Percentiles rank a stretch among this genome's conserved stretches.
Conservation (phyloP, 805 yeast species). For the Candida tallmaniae region DNA sequence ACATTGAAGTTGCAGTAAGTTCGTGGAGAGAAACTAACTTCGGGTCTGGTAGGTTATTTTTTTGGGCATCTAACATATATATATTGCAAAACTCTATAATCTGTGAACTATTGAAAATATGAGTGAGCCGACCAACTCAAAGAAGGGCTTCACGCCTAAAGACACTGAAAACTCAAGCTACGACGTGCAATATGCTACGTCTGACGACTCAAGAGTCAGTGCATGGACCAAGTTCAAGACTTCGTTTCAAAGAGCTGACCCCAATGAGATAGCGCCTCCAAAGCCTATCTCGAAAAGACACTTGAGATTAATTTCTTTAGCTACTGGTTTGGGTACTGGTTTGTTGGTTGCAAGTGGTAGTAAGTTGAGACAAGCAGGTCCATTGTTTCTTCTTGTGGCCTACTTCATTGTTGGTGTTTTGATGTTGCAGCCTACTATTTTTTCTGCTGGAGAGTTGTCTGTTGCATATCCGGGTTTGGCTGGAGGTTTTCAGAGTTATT, state of each 20-base stretch:
- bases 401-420: slow-evolving; percentile 33
- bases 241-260: slow-evolving; percentile 27
- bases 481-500: slow-evolving; percentile 62
- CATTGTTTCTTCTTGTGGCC: slow-evolving; percentile 28
- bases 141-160: too few relatives aligned
- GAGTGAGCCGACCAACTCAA: too few relatives aligned
- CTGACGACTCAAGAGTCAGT: neutral
- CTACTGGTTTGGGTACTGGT: slow-evolving; percentile 42
- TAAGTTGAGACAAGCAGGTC: slow-evolving; percentile 34
- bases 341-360: slow-evolving; percentile 38
- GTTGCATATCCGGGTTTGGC: slow-evolving; percentile 52
- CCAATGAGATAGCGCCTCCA: slow-evolving; percentile 10
- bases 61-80: too few relatives aligned
- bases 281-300: slow-evolving; percentile 22
- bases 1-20: too few relatives aligned
- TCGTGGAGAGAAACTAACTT: too few relatives aligned
- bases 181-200: slow-evolving; percentile 2
- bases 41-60: too few relatives aligned
- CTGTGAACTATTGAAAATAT: too few relatives aligned
- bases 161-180: too few relatives aligned
- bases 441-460: slow-evolving; percentile 48
- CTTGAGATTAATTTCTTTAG: slow-evolving; percentile 24
- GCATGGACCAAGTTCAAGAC: slow-evolving; percentile 23
- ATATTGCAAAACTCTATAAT: too few relatives aligned
- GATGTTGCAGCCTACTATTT: slow-evolving; percentile 32